Base-by-base conservation (phyloP, 2,329 filamentous ascomycete species). In the Periglandula ipomoeae region DNA sequence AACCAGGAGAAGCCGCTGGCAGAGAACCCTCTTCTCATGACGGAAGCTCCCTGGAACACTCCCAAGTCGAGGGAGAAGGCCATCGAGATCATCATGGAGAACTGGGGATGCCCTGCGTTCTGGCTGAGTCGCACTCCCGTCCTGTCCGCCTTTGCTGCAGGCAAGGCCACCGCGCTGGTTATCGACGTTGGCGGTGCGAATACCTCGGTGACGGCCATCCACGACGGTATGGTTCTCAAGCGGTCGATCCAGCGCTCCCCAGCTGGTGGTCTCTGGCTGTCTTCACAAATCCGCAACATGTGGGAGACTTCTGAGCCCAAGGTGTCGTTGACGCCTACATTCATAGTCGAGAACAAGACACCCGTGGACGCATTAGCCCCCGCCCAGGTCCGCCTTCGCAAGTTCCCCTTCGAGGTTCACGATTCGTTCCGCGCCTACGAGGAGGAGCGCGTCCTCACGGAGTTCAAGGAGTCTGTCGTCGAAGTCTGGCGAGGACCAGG, bases 381-480 rank as follows among this genome's bases (percentile, higher is more conserved):
- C 1, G 76, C 89, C 2, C 85, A 94, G 65, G 87, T 84, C 37
- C 82, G 78, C 44, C 83, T 87, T 66, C 84, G 81, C 58, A 79
- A 79, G 35, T 95, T 89, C 63, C 65, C 75, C 61, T 74, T 75
- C 64, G 59, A 77, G 58, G 71, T 84, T 53, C 67, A 70, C 57
- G 76, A 80, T 24, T 89, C 87, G 1, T 97, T 90, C 77, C 82
- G 85, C 51, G 73, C 75, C 17, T 84, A 91, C 55, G 84, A 97
- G 68, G 90, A 98, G 71, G 93, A 97, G 66, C 87, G 91, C 47
- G 84, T 95, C 38, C 72, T 98, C 50, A 89, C 88, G 34, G 89
- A 96, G 65, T 98, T 95, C 79, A 98, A 98, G 71, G 94, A 98
- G 70, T 94, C 87, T 17, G 89, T 96, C 15, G 89, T 97, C 24